Evolutionary conservation across 148 eudicot genomes (phyloP).

Genomic region (Chenopodium quinoa): DNA sequence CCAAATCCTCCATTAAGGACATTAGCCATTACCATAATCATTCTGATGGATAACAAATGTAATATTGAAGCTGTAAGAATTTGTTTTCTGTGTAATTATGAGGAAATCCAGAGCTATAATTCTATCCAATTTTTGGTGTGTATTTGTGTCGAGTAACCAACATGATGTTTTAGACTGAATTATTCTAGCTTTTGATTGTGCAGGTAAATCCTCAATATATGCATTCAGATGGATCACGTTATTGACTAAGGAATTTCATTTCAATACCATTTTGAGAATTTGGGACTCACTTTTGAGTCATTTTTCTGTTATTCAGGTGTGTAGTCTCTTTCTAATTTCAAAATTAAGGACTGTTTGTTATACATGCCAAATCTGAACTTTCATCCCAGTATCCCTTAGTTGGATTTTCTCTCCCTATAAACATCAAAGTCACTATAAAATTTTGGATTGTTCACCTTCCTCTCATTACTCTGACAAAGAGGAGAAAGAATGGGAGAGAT

Average conservation of each 20-base stretch:
- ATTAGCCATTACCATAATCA: not conserved
- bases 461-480: not conserved
- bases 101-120: not conserved
- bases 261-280: conserved; percentile 48
- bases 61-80: not conserved
- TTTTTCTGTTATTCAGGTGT: conserved; percentile 55
- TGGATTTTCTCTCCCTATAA: not conserved
- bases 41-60: not conserved
- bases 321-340: not conserved
- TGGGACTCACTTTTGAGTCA: conserved; percentile 67
- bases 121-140: not conserved
- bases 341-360: not conserved
- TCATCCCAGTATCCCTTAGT: not conserved
- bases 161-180: not conserved
- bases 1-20: too few species aligned
- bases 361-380: not conserved
- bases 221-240: conserved; percentile 74
- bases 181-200: conserved; percentile 7
- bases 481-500: not conserved
- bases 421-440: not conserved
- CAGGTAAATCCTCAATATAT: conserved; percentile 70
- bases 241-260: conserved; percentile 60
- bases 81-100: not conserved
- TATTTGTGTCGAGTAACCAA: not conserved
- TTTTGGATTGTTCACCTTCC: not conserved